Percentiles rank a stretch among this genome's conserved stretches.
Evolutionary conservation across 805 yeast species (phyloP).

Genomic region (Spathaspora passalidarum): DNA sequence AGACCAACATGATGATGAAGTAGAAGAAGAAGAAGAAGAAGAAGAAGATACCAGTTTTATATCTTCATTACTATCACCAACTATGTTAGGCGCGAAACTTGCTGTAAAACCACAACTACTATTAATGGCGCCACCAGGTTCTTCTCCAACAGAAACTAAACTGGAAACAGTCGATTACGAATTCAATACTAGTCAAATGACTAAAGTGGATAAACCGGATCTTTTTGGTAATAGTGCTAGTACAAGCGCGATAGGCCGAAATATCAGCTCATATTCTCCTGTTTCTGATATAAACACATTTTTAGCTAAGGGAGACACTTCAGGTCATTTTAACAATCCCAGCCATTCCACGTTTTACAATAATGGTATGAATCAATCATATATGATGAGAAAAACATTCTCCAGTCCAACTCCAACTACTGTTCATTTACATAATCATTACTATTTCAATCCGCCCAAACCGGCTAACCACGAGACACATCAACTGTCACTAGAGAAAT

Average conservation of each 20-base stretch:
- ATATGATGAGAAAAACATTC: slow-evolving; percentile 2
- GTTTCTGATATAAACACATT: slow-evolving; percentile 14
- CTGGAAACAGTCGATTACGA: slow-evolving; percentile 21
- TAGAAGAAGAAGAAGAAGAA: slow-evolving; percentile 3
- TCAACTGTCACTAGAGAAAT: too few relatives aligned
- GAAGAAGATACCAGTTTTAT: slow-evolving; percentile 14
- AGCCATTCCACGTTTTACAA: background rate
- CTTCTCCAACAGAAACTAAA: background rate
- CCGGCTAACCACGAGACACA: background rate
- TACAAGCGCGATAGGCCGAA: background rate
- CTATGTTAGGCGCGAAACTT: slow-evolving; percentile 38
- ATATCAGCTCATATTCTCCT: slow-evolving; percentile 11
- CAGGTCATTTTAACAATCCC: background rate
- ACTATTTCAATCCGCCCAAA: slow-evolving; percentile 30
- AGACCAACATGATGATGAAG: slow-evolving; percentile 4
- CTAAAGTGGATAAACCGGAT: background rate
- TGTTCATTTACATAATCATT: slow-evolving; percentile 44
- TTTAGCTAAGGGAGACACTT: slow-evolving; percentile 1
- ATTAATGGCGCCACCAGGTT: slow-evolving; percentile 26
- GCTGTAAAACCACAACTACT: slow-evolving; percentile 32
- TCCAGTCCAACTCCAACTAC: slow-evolving; percentile 8
- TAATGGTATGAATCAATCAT: slow-evolving; percentile 1
- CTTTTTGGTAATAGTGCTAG: background rate
- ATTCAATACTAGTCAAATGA: slow-evolving; percentile 18
- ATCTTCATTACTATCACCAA: slow-evolving; percentile 29